A percentile compares a stretch with the other conserved stretches of the same genome.
These are phyloP conservation scores for Ustilago bromivora DNA, from an alignment of 1,284 basidiomycete species.

Conservation along the genomic window DNA sequence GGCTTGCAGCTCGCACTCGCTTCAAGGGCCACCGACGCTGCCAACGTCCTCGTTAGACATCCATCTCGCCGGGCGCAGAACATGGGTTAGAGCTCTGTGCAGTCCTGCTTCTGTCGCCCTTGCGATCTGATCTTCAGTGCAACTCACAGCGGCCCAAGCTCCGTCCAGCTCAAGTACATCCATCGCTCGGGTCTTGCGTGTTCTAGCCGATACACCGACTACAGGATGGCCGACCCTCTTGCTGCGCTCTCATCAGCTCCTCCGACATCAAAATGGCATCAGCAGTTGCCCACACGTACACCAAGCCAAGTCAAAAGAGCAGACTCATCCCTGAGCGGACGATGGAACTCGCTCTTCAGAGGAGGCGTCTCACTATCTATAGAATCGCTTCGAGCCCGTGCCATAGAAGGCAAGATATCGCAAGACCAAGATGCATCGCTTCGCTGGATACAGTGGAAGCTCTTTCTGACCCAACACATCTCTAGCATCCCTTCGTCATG, in stretches of 20 bases:
- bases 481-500: constrained; percentile 50
- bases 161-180: background rate
- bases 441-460: constrained; percentile 54
- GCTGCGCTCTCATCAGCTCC: constrained; percentile 26
- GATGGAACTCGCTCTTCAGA: constrained; percentile 24
- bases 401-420: constrained; percentile 26
- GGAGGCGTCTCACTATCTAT: constrained; percentile 10
- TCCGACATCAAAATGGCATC: background rate
- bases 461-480: constrained; percentile 43
- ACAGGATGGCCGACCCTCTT: constrained; percentile 35
- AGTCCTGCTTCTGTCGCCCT: background rate
- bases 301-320: background rate
- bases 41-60: background rate
- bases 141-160: background rate
- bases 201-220: background rate
- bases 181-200: background rate
- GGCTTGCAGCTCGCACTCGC: background rate
- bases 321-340: constrained; percentile 16
- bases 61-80: background rate
- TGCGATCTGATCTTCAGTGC: background rate
- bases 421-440: constrained; percentile 24
- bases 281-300: background rate
- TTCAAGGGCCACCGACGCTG: constrained; percentile 20
- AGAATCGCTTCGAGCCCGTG: constrained; percentile 28
- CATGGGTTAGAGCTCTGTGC: background rate